phyloP scores from a whole-genome alignment of 306 rosid species.

The Styphnolobium japonicum region DNA sequence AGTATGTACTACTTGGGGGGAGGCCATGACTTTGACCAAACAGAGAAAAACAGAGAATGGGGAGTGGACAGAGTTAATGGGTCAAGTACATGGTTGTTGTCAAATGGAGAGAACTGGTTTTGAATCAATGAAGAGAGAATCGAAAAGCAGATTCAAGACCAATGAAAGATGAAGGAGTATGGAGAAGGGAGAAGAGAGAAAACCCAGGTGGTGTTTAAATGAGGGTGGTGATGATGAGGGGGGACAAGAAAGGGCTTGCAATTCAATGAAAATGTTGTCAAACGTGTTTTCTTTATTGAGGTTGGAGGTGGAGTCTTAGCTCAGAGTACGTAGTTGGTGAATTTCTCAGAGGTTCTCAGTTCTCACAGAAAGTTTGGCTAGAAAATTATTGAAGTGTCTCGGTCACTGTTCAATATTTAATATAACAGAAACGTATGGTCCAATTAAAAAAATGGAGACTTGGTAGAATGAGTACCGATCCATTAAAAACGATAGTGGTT shows the following conservation, averaged over 20 bases:
- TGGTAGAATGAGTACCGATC: slow-evolving; percentile 30
- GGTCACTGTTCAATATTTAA: slow-evolving; percentile 30
- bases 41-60: background rate
- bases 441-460: slow-evolving; percentile 23
- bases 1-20: background rate
- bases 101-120: background rate
- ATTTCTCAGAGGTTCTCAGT: slow-evolving; percentile 37
- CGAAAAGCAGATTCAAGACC: background rate
- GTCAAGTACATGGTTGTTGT: background rate
- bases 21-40: background rate
- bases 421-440: slow-evolving; percentile 36
- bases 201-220: slow-evolving; percentile 45
- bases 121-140: slow-evolving; percentile 13
- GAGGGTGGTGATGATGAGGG: slow-evolving; percentile 28
- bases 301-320: slow-evolving; percentile 31
- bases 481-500: slow-evolving; percentile 24
- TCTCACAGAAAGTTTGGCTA: slow-evolving; percentile 41
- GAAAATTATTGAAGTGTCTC: slow-evolving; percentile 52
- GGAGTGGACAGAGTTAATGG: background rate
- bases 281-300: slow-evolving; percentile 31
- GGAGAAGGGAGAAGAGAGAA: slow-evolving; percentile 28
- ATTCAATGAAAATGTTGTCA: slow-evolving; percentile 32
- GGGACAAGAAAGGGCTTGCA: slow-evolving; percentile 33
- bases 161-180: slow-evolving; percentile 6
- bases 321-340: slow-evolving; percentile 51